These are phyloP conservation scores for Boletellus ananas DNA, from an alignment of 768 basidiomycete species.

Conservation along the genomic window DNA sequence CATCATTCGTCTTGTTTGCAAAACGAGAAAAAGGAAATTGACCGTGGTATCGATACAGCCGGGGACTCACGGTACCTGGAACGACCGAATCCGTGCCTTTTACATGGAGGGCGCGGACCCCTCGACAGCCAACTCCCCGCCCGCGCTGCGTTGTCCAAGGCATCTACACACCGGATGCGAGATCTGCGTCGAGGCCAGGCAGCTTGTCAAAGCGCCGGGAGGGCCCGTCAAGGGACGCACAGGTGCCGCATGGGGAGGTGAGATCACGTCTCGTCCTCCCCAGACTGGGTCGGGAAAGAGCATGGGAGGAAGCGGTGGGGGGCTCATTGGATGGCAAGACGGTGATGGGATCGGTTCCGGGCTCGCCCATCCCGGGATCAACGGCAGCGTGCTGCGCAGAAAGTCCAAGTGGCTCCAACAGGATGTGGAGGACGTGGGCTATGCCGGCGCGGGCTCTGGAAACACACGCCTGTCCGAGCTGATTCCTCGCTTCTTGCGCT, in stretches of 20 bases:
- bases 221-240: conserved; percentile 22
- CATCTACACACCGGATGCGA: conserved; percentile 72
- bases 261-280: conserved; percentile 19
- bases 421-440: conserved; percentile 23
- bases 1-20: neutral
- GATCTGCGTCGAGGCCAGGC: conserved; percentile 69
- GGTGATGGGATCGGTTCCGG: conserved; percentile 73
- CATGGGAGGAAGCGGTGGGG: conserved; percentile 37
- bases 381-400: conserved; percentile 59
- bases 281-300: conserved; percentile 19
- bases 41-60: conserved; percentile 4
- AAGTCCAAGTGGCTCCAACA: conserved; percentile 30
- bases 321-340: conserved; percentile 72
- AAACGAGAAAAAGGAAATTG: neutral
- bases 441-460: conserved; percentile 40
- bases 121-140: conserved; percentile 57
- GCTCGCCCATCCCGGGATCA: conserved; percentile 50
- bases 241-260: conserved; percentile 25
- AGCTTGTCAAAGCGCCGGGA: conserved; percentile 23
- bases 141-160: conserved; percentile 63
- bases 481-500: conserved; percentile 66
- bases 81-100: conserved; percentile 43
- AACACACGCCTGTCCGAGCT: conserved; percentile 65
- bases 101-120: conserved; percentile 64
- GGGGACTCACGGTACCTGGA: conserved; percentile 26